Base-by-base conservation (phyloP, 345 rosid species). In the Populus davidiana region DNA sequence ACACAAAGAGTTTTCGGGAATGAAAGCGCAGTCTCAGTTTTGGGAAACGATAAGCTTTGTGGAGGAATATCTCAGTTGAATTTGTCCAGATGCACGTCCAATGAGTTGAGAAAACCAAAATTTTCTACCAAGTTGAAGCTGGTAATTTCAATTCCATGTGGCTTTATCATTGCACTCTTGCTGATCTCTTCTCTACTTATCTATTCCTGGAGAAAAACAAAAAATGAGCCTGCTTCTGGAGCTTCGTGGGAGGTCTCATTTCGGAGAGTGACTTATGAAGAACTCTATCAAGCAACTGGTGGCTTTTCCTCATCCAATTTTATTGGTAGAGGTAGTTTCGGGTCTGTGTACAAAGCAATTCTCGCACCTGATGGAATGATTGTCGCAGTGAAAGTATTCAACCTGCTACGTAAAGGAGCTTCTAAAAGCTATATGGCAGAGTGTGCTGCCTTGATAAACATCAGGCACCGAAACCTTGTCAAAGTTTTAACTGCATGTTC, bases 11-110 rank as follows among this genome's bases (percentile, higher is more conserved):
- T 79, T 4, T 79, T 79, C 9, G 61, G 3, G 21, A 79, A 74
- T 35, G 36, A 3, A 18, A 74, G 70, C 49, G 56, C 31, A 33
- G 4, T 74, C n/a, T 61, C 74, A 13, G 5, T 69, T 23, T 3
- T 38, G 6, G 73, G 77, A 43, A 79, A 79, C 36, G n/a, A 10
- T 1, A 41, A 66, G 8, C 77, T 79, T 7, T 79, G 81, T 43
- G 81, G 77, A 18, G 81, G 81, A 41, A 35, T 66, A 21, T 21
- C 50, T 31, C 63, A 64, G n/a, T 7, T 78, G 16, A 33, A 59
- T 11, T 44, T 78, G 25, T 49, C 81, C 5, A 41, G 36, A 33
- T 79, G 82, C 23, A 31, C 41, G 6, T 12, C 33, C 13, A 52
- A 6, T 8, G 20, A 18, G 5, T 35, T 8, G 6, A 66, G 3